phyloP scores from a whole-genome alignment of 495 filamentous ascomycete species.

The Penicillium angulare region DNA sequence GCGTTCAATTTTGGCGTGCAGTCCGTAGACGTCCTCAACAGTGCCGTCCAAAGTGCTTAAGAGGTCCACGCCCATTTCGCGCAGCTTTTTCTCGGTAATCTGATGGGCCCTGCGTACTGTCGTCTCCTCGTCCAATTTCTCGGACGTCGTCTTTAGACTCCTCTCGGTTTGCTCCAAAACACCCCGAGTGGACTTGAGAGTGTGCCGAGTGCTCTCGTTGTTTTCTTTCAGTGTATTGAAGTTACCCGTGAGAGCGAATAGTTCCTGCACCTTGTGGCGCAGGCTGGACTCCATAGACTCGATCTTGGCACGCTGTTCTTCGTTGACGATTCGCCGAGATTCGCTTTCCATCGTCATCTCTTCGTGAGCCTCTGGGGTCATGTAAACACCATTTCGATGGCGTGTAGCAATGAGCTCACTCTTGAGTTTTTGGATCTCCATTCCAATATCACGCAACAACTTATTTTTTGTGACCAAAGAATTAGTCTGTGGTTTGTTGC shows the following conservation, averaged over 20 bases:
- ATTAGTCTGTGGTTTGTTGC: constrained; percentile 96
- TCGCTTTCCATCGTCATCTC: constrained; percentile 88
- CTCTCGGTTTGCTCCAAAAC: constrained; percentile 84
- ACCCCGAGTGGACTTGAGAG: constrained; percentile 74
- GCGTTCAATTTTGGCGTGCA: constrained; percentile 80
- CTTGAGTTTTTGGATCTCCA: constrained; percentile 93
- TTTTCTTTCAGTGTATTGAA: constrained; percentile 86
- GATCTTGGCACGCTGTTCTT: constrained; percentile 89
- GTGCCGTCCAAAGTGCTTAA: constrained; percentile 72
- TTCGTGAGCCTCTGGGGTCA: constrained; percentile 80
- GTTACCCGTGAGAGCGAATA: constrained; percentile 78
- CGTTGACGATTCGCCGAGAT: constrained; percentile 84
- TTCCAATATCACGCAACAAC: constrained; percentile 80
- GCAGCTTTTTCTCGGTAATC: constrained; percentile 74
- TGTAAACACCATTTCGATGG: constrained; percentile 91
- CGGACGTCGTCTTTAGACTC: constrained; percentile 70
- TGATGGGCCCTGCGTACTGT: constrained; percentile 79
- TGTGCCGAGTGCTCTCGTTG: constrained; percentile 67
- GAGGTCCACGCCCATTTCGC: constrained; percentile 67
- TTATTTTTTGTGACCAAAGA: constrained; percentile 89
- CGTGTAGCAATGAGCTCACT: constrained; percentile 89
- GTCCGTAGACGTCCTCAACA: constrained; percentile 72
- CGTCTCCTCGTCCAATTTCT: constrained; percentile 76
- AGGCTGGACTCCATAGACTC: constrained; percentile 88
- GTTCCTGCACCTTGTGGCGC: constrained; percentile 85